Evolutionary conservation across 768 basidiomycete genomes (phyloP), one percentile per base, ranked within the genome.

Genomic region (Fibroporia radiculosa): DNA sequence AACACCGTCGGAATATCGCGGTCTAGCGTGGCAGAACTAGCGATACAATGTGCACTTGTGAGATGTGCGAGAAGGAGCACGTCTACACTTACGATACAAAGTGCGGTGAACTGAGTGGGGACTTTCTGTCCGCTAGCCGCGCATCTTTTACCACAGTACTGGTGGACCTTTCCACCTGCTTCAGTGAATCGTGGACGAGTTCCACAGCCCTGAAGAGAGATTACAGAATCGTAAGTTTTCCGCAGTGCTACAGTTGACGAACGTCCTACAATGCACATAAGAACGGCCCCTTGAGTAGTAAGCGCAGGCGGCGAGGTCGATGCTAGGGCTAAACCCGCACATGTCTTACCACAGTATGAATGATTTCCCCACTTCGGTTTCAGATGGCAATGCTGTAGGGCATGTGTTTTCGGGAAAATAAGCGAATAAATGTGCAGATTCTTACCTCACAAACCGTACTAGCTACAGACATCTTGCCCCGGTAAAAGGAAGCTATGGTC

Each of bases 301-400:
- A n/a, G n/a, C n/a, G n/a, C n/a, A n/a, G n/a, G n/a, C n/a, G n/a
- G n/a, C n/a, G n/a, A n/a, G n/a, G n/a, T n/a, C n/a, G n/a, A n/a
- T n/a, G n/a, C n/a, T n/a, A n/a, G n/a, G 18, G 78, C 79, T 39
- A 68, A 48, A 11, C 68, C 58, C 14, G 78, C 80, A 53, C 81
- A 82, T 43, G 72, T 77, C 68, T 79, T 77, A 44, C 82, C 77
- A 47, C 82, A 83, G 53, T 71, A 83, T 40, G 76, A 73, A 52
- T 77, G 75, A 50, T 66, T 70, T 51, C 69, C 72, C 53, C 71
- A 77, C 59, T 79, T 83, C 4, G 78, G 76, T 48, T 74, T 77
- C 56, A 69, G 69, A 49, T 76, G 72, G 53, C 82, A 83, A 26
- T 58, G 58, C 66, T 67, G 27, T 7, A 8, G 22, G 25, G 13